phyloP scores from a whole-genome alignment of 495 filamentous ascomycete species.

The Neurospora tetrasperma region DNA sequence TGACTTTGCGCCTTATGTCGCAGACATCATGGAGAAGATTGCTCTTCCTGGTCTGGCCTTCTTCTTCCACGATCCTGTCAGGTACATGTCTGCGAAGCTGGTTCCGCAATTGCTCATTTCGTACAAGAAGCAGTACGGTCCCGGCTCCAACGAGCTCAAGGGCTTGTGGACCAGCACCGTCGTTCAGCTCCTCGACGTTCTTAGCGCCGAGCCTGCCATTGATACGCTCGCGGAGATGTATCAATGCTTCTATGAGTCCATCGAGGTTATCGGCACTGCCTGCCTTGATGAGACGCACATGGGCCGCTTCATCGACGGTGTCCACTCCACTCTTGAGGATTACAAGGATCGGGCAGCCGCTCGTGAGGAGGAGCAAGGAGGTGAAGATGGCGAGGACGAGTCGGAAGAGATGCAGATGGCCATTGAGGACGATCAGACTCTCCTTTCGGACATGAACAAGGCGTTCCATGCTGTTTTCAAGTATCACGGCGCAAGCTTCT shows the following conservation, averaged over 20 bases:
- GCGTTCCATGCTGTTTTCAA: constrained; percentile 99
- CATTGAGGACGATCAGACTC: constrained; percentile 92
- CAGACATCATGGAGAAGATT: constrained; percentile 93
- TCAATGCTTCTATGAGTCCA: constrained; percentile 98
- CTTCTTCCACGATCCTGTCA: constrained; percentile 98
- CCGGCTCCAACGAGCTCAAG: constrained; percentile 58
- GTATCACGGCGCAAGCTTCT: constrained; percentile 75
- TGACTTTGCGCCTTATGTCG: constrained; percentile 83
- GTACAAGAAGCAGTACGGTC: constrained; percentile 81
- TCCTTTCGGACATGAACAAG: constrained; percentile 99
- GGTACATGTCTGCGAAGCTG: constrained; percentile 88
- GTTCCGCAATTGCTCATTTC: constrained; percentile 91
- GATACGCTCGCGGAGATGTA: constrained; percentile 99
- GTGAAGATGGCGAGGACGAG: constrained; percentile 58
- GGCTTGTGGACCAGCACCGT: constrained; percentile 79
- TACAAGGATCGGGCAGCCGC: constrained; percentile 76
- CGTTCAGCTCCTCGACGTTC: constrained; percentile 83
- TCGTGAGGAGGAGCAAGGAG: constrained; percentile 58
- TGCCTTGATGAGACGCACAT: constrained; percentile 70
- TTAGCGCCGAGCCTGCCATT: constrained; percentile 89
- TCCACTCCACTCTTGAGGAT: constrained; percentile 75
- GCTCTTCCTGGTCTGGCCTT: constrained; percentile 88
- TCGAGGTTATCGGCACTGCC: constrained; percentile 83
- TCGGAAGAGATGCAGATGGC: constrained; percentile 73
- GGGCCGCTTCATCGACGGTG: constrained; percentile 74